Evolutionary conservation across 192 early-diverging fungal genomes (phyloP).

Genomic region (Dispira simplex): DNA sequence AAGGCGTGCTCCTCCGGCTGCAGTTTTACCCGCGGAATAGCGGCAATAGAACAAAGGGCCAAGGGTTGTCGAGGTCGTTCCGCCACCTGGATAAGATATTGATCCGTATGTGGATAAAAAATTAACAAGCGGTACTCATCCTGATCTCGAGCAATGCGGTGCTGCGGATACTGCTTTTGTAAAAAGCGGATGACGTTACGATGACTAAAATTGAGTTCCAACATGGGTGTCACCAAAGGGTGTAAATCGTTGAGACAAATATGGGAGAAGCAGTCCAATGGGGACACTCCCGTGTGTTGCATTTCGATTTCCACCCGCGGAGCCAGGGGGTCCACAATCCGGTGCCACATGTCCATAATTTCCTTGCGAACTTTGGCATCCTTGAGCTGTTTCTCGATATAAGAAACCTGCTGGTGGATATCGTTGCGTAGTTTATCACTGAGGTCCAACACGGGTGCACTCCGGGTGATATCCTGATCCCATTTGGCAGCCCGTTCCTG

Average conservation of each 20-base stretch:
- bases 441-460: neutral
- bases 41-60: constrained; percentile 8
- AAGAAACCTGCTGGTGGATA: neutral
- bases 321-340: neutral
- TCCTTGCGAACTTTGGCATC: neutral
- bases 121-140: neutral
- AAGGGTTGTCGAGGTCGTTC: neutral
- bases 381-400: neutral
- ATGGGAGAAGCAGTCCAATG: constrained; percentile 6
- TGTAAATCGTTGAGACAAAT: neutral
- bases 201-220: neutral
- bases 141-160: neutral
- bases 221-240: neutral
- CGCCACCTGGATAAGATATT: constrained; percentile 1
- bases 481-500: neutral
- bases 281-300: neutral
- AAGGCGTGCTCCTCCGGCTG: constrained; percentile 8
- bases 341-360: neutral
- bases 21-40: neutral
- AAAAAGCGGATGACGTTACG: neutral
- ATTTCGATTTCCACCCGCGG: neutral
- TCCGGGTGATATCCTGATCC: neutral
- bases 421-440: neutral
- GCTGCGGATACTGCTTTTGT: neutral
- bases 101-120: neutral